Conservation (phyloP, 768 basidiomycete species). For the Pulveroboletus ravenelii region DNA sequence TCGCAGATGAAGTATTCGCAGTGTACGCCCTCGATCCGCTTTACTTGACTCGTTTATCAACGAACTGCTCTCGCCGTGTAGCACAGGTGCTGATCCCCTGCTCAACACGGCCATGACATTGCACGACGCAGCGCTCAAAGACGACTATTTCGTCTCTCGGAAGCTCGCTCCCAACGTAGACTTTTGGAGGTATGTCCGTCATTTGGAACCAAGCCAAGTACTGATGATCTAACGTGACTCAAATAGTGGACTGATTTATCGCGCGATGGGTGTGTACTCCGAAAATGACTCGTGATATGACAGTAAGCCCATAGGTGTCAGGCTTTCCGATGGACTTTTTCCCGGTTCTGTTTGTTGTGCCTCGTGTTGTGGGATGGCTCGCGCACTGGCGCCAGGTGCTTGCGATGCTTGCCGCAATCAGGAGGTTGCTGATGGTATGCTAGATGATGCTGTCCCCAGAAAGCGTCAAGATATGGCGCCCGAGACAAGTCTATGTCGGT, state of each 20-base stretch:
- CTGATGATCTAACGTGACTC: not conserved
- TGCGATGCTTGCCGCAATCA: not conserved
- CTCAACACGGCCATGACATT: constrained; percentile 86
- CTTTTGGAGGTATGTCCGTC: constrained; percentile 55
- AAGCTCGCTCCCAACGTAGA: constrained; percentile 88
- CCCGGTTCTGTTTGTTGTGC: constrained; percentile 90
- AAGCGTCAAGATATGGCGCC: constrained; percentile 93
- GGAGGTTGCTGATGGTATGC: constrained; percentile 3
- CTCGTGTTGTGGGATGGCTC: constrained; percentile 89
- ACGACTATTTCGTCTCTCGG: constrained; percentile 82
- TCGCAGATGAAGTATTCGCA: constrained; percentile 87
- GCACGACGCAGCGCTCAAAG: constrained; percentile 84
- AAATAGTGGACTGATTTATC: constrained; percentile 78
- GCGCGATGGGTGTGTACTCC: constrained; percentile 70
- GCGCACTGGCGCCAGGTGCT: constrained; percentile 85
- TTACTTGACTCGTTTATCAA: not conserved
- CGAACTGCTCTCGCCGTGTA: constrained; percentile 22
- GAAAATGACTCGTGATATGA: not conserved
- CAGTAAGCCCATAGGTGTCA: constrained; percentile 23
- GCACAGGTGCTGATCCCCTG: constrained; percentile 81
- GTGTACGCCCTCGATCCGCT: constrained; percentile 45
- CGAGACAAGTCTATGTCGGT: constrained; percentile 82
- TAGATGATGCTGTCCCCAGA: constrained; percentile 89
- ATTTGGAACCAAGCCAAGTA: not conserved
- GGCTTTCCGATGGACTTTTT: constrained; percentile 94